Base-by-base conservation (phyloP, 2,329 filamentous ascomycete species). In the Penicillium hordei region DNA sequence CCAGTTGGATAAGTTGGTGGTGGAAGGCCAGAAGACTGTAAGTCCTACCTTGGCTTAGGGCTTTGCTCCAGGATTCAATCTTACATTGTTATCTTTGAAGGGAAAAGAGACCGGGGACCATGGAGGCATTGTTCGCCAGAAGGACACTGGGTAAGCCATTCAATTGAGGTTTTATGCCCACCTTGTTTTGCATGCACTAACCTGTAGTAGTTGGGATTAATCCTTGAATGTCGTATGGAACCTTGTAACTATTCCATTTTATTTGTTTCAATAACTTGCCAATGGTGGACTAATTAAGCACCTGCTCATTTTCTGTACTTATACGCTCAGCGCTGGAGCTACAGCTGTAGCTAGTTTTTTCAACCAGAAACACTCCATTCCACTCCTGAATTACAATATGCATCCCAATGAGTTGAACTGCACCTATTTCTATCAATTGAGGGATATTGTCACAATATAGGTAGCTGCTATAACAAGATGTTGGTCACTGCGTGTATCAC, bases 1-100 rank as follows among this genome's bases (percentile, higher is more conserved):
- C 79, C 90, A 97, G 78, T 76, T 95, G 61, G 93, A 97, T 72
- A 84, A 87, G 71, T 83, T 99, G 76, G 94, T 99, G 15, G 90
- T 99, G 0, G 94, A 99, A 77, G 90, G 90, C 19, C 89, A 90
- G 58, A 88, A 91, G 75, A 86, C 89, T 68, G 89, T 91, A 83
- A 64, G 84, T 78, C 36, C 9, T 45, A 33, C 19, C 42, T 48
- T 6, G 13, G 3, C 8, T 27, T 17, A 31, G 15, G 29, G 5
- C 17, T 7, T 46, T n/a, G 33, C 42, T 45, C 23, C 17, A 46
- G n/a, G 25, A 15, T 19, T 57, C 59, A 43, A 23, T 23, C 56
- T 62, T 27, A 64, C 36, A 31, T 19, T 33, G 44, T 48, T 10
- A 38, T 31, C 25, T 33, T 42, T 52, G 19, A 40, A 74, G 71